Conservation (phyloP, 306 rosid species). For the Dalbergia cultrata region DNA sequence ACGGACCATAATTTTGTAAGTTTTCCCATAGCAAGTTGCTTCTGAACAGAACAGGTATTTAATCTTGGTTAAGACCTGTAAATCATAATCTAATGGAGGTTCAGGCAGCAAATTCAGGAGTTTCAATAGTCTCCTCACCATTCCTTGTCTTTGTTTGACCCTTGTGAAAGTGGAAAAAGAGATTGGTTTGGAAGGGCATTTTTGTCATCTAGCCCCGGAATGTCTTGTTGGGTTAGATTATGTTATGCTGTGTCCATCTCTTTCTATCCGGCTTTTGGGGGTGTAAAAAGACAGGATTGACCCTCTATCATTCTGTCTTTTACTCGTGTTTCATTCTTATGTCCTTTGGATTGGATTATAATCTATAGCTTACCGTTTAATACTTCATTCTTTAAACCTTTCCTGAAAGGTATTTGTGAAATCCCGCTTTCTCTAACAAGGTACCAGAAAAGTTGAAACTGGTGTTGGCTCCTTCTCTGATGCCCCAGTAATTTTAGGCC, state of each 20-base stretch:
- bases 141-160: slow-evolving; percentile 8
- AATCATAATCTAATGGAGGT: slow-evolving; percentile 36
- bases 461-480: slow-evolving; percentile 28
- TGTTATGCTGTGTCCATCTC: slow-evolving; percentile 29
- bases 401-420: slow-evolving; percentile 27
- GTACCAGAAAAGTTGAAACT: slow-evolving; percentile 11
- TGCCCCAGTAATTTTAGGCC: slow-evolving; percentile 17
- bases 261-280: slow-evolving; percentile 39
- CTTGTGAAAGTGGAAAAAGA: slow-evolving; percentile 34
- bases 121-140: slow-evolving; percentile 35
- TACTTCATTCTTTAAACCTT: slow-evolving; percentile 25
- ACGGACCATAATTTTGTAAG: background rate
- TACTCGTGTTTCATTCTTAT: slow-evolving; percentile 24
- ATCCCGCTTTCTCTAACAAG: slow-evolving; percentile 25
- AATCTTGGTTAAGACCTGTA: slow-evolving; percentile 14
- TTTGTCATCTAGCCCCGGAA: slow-evolving; percentile 53
- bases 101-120: slow-evolving; percentile 42
- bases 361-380: slow-evolving; percentile 35
- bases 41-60: background rate
- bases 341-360: slow-evolving; percentile 31
- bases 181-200: slow-evolving; percentile 53
- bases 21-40: slow-evolving; percentile 5
- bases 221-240: slow-evolving; percentile 41
- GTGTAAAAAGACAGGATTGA: slow-evolving; percentile 57
- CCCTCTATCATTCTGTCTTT: slow-evolving; percentile 46